Conservation (phyloP, 2,329 filamentous ascomycete species). For the Phoma sp. region DNA sequence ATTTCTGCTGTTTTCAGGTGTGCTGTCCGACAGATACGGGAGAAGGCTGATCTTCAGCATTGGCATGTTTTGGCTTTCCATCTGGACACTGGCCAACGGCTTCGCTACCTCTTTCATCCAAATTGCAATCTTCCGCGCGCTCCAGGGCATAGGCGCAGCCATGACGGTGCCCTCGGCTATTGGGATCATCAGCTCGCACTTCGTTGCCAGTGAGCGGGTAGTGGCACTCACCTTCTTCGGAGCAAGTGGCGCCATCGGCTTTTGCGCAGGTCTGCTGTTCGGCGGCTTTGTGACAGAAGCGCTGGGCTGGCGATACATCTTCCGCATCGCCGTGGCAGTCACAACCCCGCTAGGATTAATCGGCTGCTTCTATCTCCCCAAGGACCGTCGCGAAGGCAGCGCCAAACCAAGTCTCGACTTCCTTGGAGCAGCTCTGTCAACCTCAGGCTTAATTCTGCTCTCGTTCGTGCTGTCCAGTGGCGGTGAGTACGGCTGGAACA, state of each 20-base stretch:
- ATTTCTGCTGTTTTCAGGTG: constrained; percentile 9
- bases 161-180: constrained; percentile 14
- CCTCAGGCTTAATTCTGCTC: constrained; percentile 8
- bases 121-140: constrained; percentile 11
- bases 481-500: constrained; percentile 15
- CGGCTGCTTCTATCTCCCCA: constrained; percentile 5
- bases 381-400: constrained; percentile 11
- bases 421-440: constrained; percentile 5
- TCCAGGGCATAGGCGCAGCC: constrained; percentile 14
- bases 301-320: constrained; percentile 14
- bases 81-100: constrained; percentile 14
- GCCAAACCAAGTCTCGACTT: constrained; percentile 14
- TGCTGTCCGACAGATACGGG: constrained; percentile 9
- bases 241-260: constrained; percentile 13
- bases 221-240: constrained; percentile 14
- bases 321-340: constrained; percentile 8
- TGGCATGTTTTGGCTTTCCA: constrained; percentile 12
- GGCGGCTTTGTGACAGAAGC: constrained; percentile 15
- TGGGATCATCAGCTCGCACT: constrained; percentile 14
- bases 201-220: constrained; percentile 11
- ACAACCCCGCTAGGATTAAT: constrained; percentile 7
- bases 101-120: constrained; percentile 14
- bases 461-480: constrained; percentile 12
- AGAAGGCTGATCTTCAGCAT: constrained; percentile 8
- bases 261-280: constrained; percentile 12